Conservation (phyloP, 2,329 filamentous ascomycete genomes). For the Penicillium frequentans region DNA sequence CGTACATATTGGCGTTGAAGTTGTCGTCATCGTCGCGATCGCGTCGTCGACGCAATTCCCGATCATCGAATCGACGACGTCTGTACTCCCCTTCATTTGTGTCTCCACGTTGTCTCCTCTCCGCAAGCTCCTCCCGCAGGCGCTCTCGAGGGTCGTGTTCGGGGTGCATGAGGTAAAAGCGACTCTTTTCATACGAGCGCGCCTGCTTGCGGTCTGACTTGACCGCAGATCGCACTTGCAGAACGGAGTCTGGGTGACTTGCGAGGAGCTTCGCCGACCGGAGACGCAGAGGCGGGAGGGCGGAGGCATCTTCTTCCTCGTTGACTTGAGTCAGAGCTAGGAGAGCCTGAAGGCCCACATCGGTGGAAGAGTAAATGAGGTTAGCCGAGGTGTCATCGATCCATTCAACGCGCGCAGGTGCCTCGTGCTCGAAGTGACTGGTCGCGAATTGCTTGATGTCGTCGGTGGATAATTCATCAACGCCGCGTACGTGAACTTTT, state of each 20-base stretch:
- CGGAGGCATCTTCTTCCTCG: slow-evolving; percentile 41
- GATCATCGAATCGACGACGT: slow-evolving; percentile 61
- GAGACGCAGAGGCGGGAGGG: slow-evolving; percentile 61
- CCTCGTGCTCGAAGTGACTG: slow-evolving; percentile 61
- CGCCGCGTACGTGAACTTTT: slow-evolving; percentile 81
- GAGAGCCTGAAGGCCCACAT: slow-evolving; percentile 57
- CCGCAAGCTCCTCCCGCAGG: slow-evolving; percentile 55
- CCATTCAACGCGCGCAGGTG: slow-evolving; percentile 76
- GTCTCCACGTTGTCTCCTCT: slow-evolving; percentile 45
- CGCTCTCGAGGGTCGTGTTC: slow-evolving; percentile 81
- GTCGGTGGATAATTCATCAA: slow-evolving; percentile 77
- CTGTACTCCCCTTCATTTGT: slow-evolving; percentile 45
- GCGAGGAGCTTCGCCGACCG: slow-evolving; percentile 69
- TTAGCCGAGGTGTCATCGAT: slow-evolving; percentile 92
- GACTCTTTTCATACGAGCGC: slow-evolving; percentile 76
- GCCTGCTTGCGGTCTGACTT: slow-evolving; percentile 75
- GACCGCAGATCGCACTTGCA: slow-evolving; percentile 74
- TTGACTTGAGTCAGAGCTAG: slow-evolving; percentile 45
- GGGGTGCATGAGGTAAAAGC: slow-evolving; percentile 90
- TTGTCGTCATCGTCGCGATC: slow-evolving; percentile 53
- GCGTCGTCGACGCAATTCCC: slow-evolving; percentile 49
- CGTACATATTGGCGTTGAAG: slow-evolving; percentile 80
- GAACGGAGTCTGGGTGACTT: slow-evolving; percentile 64
- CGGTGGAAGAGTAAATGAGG: slow-evolving; percentile 66
- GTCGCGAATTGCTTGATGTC: slow-evolving; percentile 75